phyloP scores from a whole-genome alignment of 164 flowering plant genomes.

The Kingdonia uniflora region DNA sequence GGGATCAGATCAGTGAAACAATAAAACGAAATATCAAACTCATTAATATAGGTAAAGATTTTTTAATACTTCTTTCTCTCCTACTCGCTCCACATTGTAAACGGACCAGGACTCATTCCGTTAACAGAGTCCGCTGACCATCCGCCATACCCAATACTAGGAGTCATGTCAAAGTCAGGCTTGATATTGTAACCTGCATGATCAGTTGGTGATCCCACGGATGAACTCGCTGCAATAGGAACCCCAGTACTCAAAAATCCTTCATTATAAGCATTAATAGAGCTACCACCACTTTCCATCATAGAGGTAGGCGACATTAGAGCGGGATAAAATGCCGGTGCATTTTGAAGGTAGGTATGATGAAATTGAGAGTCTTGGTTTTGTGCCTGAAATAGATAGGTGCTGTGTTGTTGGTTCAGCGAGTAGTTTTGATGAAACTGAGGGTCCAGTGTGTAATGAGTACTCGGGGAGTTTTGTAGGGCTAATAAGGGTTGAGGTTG shows the following conservation, averaged over 20 bases:
- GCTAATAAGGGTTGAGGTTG: slow-evolving; percentile 36
- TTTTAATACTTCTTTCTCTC: not conserved
- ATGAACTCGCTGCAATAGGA: slow-evolving; percentile 20
- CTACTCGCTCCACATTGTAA: slow-evolving; percentile 61
- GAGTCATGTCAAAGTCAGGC: slow-evolving; percentile 54
- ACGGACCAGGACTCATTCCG: slow-evolving; percentile 36
- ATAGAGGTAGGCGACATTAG: slow-evolving; percentile 25
- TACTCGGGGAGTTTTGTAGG: slow-evolving; percentile 34
- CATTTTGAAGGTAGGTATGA: slow-evolving; percentile 35
- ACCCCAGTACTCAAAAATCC: slow-evolving; percentile 28
- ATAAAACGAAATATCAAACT: not conserved
- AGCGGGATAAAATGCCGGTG: slow-evolving; percentile 38
- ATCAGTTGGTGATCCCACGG: slow-evolving; percentile 15
- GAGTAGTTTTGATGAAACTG: slow-evolving; percentile 12
- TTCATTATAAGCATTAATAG: slow-evolving; percentile 21
- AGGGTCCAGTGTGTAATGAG: slow-evolving; percentile 14
- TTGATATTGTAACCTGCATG: slow-evolving; percentile 26
- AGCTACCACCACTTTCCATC: slow-evolving; percentile 26
- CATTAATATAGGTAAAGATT: not conserved
- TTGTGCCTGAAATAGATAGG: not conserved
- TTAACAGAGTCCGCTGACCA: slow-evolving; percentile 49
- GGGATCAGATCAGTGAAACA: no score
- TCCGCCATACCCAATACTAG: slow-evolving; percentile 30
- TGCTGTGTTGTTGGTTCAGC: slow-evolving; percentile 1
- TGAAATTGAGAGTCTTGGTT: slow-evolving; percentile 23